Evolutionary conservation across 257 asterid genomes (phyloP).

Genomic region (Nicotiana benthamiana): DNA sequence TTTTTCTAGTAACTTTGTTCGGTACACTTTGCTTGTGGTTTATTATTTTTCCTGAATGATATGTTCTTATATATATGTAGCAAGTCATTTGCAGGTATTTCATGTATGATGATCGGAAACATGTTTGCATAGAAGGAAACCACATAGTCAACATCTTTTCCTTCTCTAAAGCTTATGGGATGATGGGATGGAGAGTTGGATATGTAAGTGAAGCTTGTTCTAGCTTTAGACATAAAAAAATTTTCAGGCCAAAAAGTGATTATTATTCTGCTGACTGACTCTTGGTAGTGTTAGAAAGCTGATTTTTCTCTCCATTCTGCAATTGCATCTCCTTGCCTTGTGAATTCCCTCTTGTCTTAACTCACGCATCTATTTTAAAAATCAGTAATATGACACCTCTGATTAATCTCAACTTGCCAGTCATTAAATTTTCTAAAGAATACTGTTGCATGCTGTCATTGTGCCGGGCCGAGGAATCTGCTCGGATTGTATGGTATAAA

Average conservation of each 20-base stretch:
- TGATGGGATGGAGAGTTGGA: slow-evolving; percentile 99
- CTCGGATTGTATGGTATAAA: not conserved
- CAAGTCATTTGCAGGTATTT: slow-evolving; percentile 57
- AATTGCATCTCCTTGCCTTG: not conserved
- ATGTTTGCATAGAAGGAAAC: slow-evolving; percentile 58
- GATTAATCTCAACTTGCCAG: not conserved
- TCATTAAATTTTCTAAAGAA: not conserved
- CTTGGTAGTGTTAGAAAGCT: not conserved
- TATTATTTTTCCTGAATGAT: not conserved
- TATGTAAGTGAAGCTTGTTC: slow-evolving; percentile 50
- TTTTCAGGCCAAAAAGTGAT: not conserved
- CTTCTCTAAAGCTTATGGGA: slow-evolving; percentile 96
- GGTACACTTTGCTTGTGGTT: not conserved
- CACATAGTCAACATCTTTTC: slow-evolving; percentile 89
- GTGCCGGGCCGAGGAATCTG: not conserved
- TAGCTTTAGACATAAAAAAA: not conserved
- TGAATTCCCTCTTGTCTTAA: not conserved
- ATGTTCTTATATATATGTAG: not conserved
- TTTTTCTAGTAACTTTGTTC: not conserved
- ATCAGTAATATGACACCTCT: not conserved
- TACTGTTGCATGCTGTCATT: not conserved
- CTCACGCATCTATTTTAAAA: not conserved
- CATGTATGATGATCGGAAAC: slow-evolving; percentile 93
- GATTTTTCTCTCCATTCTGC: not conserved
- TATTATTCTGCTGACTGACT: not conserved